These are phyloP conservation scores for Botrytis paeoniae DNA, from an alignment of 2,329 filamentous ascomycete genomes.

Conservation along the genomic window DNA sequence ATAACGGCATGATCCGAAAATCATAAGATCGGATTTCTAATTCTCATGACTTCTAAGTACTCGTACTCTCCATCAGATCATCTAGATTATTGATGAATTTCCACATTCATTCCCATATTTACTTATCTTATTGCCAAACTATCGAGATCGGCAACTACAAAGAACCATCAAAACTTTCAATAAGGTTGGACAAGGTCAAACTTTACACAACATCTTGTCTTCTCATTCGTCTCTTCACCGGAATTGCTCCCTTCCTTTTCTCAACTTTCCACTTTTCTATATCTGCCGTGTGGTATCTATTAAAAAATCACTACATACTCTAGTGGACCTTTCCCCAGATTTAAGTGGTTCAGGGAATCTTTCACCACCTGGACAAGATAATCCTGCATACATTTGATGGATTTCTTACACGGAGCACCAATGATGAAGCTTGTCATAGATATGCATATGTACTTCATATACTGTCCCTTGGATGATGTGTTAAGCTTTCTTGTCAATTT, in stretches of 20 bases:
- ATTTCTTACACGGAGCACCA: not conserved
- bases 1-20: not conserved
- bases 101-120: not conserved
- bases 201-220: not conserved
- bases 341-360: not conserved
- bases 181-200: not conserved
- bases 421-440: not conserved
- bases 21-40: not conserved
- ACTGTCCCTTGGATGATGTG: not conserved
- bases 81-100: not conserved
- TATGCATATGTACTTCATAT: not conserved
- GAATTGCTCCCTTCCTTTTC: not conserved
- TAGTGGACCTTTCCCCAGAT: constrained; percentile 3
- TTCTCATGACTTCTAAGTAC: not conserved
- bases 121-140: too few species aligned
- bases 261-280: not conserved
- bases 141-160: not conserved
- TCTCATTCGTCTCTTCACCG: not conserved
- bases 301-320: not conserved
- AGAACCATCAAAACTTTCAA: not conserved
- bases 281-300: not conserved
- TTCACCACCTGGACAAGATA: not conserved
- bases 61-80: not conserved
- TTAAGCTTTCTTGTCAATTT: constrained; percentile 2
- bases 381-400: constrained; percentile 10